Percentiles rank a stretch among this genome's conserved stretches.
Evolutionary conservation across 345 rosid genomes (phyloP).

Genomic region (Hypericum perforatum): DNA sequence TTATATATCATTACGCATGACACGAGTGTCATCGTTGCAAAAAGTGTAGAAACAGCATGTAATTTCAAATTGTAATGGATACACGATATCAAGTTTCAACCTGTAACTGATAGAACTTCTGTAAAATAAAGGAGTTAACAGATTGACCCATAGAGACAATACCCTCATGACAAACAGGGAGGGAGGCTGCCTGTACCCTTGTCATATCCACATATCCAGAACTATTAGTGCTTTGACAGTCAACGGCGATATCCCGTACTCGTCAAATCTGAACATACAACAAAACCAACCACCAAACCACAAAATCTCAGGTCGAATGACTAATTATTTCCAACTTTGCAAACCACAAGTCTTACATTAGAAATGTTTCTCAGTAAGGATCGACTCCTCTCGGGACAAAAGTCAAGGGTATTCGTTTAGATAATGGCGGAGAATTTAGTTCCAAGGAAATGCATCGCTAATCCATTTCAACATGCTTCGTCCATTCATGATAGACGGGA

Average conservation of each 20-base stretch:
- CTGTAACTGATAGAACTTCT: neutral
- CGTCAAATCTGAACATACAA: constrained; percentile 60
- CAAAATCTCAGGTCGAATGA: neutral
- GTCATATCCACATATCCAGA: constrained; percentile 84
- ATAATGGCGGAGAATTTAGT: no score
- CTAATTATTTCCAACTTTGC: neutral
- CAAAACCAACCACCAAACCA: constrained; percentile 8
- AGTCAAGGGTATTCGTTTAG: no score
- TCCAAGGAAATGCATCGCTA: no score
- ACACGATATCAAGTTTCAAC: no score
- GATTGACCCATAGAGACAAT: constrained; percentile 4
- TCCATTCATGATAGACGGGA: no score
- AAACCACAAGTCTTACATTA: neutral
- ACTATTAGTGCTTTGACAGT: constrained; percentile 64
- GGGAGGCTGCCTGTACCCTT: constrained; percentile 73
- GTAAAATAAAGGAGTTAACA: neutral
- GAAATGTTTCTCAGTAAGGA: constrained; percentile 37
- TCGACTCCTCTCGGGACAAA: constrained; percentile 39
- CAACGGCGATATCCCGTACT: constrained; percentile 67
- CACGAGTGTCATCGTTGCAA: no score
- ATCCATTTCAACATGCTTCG: no score
- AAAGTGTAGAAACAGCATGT: no score
- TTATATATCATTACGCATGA: no score
- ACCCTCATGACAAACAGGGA: constrained; percentile 72
- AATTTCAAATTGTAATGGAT: no score